Base-by-base conservation (phyloP, 257 asterid genomes). In the Asclepias syriaca region DNA sequence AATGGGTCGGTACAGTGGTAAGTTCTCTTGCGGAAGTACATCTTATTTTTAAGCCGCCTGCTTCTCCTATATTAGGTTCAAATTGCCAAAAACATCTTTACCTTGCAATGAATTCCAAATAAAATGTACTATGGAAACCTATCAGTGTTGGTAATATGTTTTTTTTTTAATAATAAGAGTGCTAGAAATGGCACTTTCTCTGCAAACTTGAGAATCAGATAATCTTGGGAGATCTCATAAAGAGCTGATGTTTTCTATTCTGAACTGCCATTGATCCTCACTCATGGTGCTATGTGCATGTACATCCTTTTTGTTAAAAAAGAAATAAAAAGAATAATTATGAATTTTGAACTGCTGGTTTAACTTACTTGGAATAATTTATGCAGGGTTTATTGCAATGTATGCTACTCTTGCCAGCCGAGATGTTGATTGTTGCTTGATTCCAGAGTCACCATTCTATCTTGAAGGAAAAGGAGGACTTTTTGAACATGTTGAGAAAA, bases 371-470 rank as follows among this genome's bases (percentile, higher is more conserved):
- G 50, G 69, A 66, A 71, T 63, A 55, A 60, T 61, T 53, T 72
- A 46, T 84, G 85, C 85, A 90, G 97, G 98, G 68, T 92, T 92
- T 76, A 92, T 92, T 55, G 97, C 98, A 78, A 90, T 90, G 96
- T 80, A 90, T 84, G 97, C 98, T 77, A 92, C 98, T 78, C 89
- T 92, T 72, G 98, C 97, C 27, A 90, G 96, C 80, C 91, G 98
- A 84, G 98, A 92, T 79, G 98, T 92, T 53, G 96, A 92, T 80
- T 92, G 96, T 81, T 92, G 97, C 85, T 87, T 90, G 86, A 90
- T 92, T 75, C 98, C 98, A 8, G 97, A 90, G 77, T 87, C 97
- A 19, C 98, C 95, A 54, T 92, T 92, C 85, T 88, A 78, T 82
- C 95, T 92, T 65, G 95, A 92, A 81, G 98, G 96, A 69, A 75